Base-by-base conservation (phyloP, 1,139 yeast genomes). In the Geotrichum histeridarum region DNA sequence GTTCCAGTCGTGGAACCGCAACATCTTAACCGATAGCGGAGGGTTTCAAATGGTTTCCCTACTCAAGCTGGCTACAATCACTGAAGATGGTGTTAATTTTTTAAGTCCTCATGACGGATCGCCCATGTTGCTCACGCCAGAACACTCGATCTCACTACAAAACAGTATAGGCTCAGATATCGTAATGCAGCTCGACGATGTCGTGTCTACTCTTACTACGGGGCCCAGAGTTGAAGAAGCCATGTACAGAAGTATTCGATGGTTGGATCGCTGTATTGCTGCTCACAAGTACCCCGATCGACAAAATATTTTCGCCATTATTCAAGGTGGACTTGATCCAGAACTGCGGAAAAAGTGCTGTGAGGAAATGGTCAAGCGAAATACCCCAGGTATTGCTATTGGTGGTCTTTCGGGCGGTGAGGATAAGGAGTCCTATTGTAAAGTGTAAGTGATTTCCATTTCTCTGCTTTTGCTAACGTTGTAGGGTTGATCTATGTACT, bases 11-110 rank as follows among this genome's bases (percentile, higher is more conserved):
- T 74, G 78, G 78, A 67, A 69, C 53, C 60, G 73, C 11, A 74
- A 74, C 58, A 73, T 74, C 52, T 61, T 74, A 43, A 74, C 77
- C 22, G 77, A 74, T 56, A 69, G 74, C 38, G 77, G 77, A 42
- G 77, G 77, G 54, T 74, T 74, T 58, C 78, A 74, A 57, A 74
- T 74, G 78, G 78, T 74, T 14, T 73, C 77, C n/a, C 61, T 74
- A 46, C 64, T 75, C 44, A 73, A 74, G 55, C 67, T 74, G 48
- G 78, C 78, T 4, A 73, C 75, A 1, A 73, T 74, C 57, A 74
- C 77, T 9, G 78, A 74, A 57, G 73, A 75, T 44, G 78, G 78
- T 5, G 78, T 74, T 15, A 67, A 70, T 59, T 74, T 74, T 53
- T 59, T 73, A 54, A 70, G 75, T 56, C 78, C 78, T 12, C 77